Evolutionary conservation across 495 filamentous ascomycete genomes (phyloP), one percentile per base, ranked within the genome.

Genomic region (Cladorrhinum samala): DNA sequence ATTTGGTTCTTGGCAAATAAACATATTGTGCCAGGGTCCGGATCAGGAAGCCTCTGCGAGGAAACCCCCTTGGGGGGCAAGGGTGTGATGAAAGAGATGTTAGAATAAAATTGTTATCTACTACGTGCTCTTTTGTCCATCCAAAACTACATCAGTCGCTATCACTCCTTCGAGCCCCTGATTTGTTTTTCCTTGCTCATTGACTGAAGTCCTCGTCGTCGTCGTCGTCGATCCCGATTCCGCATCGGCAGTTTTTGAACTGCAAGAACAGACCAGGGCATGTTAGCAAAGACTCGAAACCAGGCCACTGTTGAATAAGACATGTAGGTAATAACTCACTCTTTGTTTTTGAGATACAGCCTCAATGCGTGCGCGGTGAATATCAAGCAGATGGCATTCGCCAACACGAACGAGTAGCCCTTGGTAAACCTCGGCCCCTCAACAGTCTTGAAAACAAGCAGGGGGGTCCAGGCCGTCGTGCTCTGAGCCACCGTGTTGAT

Each of bases 371-470:
- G 72, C 38, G 71, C 63, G 23, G 64, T 46, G 5, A 58, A 25
- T 50, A 79, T 74, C 57, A 79, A 58, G 18, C 62, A 72, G 43
- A 77, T 58, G 1, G 74, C 70, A 60, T 71, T 74, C 1, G 50
- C 76, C 50, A 79, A 53, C 13, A 72, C 70, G 56, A 77, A 79
- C 2, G 73, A 65, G 54, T 74, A 76, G 0, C 76, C 76, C 55
- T 77, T 77, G 21, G 60, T 68, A 57, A 75, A 79, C 9, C 71
- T 57, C 18, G 76, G 74, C 13, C 46, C 61, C 39, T 66, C 63
- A 2, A 54, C 52, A 21, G 63, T 66, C 40, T 50, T 50, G 23
- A 68, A 75, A 24, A 72, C 70, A 16, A 79, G 63, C 5, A 76
- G 70, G 56, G 54, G 62, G 42, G 68, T 71, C 66, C 64, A 71